A percentile compares a stretch with the other conserved stretches of the same genome.
These are phyloP conservation scores for Alternaria brassicicola DNA, from an alignment of 2,329 filamentous ascomycete species.

Conservation along the genomic window DNA sequence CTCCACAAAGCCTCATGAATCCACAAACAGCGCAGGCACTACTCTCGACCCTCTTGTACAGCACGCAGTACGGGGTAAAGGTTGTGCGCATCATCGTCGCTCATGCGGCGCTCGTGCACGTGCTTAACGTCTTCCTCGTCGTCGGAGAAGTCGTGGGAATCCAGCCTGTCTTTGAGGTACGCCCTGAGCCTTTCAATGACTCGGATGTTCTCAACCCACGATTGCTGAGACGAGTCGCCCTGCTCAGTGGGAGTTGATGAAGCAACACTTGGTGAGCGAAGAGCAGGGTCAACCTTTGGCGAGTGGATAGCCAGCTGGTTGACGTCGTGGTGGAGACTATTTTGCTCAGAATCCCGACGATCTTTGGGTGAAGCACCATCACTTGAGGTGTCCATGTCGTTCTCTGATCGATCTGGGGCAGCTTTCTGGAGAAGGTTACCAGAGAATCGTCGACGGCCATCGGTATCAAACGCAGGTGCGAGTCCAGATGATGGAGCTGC, in stretches of 20 bases:
- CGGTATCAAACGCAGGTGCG: slow-evolving; percentile 66
- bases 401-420: slow-evolving; percentile 42
- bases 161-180: slow-evolving; percentile 62
- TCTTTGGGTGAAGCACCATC: slow-evolving; percentile 41
- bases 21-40: slow-evolving; percentile 8
- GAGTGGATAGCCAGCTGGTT: slow-evolving; percentile 49
- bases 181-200: slow-evolving; percentile 65
- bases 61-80: slow-evolving; percentile 51
- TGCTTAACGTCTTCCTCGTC: slow-evolving; percentile 42
- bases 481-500: slow-evolving; percentile 72
- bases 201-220: slow-evolving; percentile 69
- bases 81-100: slow-evolving; percentile 49
- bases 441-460: slow-evolving; percentile 66
- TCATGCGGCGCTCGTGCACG: slow-evolving; percentile 38
- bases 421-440: slow-evolving; percentile 64
- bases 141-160: slow-evolving; percentile 55
- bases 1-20: slow-evolving; percentile 20
- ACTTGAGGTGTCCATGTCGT: slow-evolving; percentile 53
- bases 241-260: slow-evolving; percentile 46
- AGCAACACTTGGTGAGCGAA: slow-evolving; percentile 48
- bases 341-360: slow-evolving; percentile 43
- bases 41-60: slow-evolving; percentile 49
- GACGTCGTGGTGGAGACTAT: slow-evolving; percentile 47
- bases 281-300: slow-evolving; percentile 49
- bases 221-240: slow-evolving; percentile 52